Percentiles rank a stretch among this genome's conserved stretches.
Evolutionary conservation across 257 asterid species (phyloP).

Genomic region (Salvia miltiorrhiza): DNA sequence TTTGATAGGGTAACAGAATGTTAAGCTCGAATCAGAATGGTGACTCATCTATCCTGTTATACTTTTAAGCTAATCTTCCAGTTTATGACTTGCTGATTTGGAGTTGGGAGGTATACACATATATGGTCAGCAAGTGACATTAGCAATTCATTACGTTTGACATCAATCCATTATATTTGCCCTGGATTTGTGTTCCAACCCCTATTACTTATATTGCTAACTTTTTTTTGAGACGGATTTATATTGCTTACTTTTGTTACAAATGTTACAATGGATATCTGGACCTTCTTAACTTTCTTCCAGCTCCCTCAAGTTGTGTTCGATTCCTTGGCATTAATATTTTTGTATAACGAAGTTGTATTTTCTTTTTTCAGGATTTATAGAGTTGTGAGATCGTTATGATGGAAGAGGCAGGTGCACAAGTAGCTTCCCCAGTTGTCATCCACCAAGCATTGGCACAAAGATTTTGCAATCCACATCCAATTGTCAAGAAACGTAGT

Average conservation of each 20-base stretch:
- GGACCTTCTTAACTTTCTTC: not conserved
- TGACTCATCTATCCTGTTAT: not conserved
- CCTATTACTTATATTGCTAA: no score
- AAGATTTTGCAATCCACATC: conserved; percentile 40
- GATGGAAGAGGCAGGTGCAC: conserved; percentile 65
- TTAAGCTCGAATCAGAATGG: not conserved
- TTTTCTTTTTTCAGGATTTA: not conserved
- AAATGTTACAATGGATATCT: not conserved
- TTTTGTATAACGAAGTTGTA: not conserved
- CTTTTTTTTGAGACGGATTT: no score
- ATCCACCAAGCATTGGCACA: conserved; percentile 43
- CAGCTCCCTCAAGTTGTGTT: not conserved
- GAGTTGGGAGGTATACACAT: not conserved
- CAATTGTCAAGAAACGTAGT: conserved; percentile 58
- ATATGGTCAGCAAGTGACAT: not conserved
- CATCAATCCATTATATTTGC: not conserved
- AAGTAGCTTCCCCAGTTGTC: conserved; percentile 56
- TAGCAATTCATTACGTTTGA: not conserved
- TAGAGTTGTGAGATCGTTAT: not conserved
- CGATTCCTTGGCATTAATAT: not conserved
- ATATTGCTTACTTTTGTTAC: not conserved
- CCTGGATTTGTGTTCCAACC: not conserved
- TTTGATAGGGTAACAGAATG: not conserved
- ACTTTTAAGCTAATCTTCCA: not conserved
- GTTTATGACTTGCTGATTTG: not conserved